Base-by-base conservation (phyloP, 768 basidiomycete genomes). In the Trametes coccinea region DNA sequence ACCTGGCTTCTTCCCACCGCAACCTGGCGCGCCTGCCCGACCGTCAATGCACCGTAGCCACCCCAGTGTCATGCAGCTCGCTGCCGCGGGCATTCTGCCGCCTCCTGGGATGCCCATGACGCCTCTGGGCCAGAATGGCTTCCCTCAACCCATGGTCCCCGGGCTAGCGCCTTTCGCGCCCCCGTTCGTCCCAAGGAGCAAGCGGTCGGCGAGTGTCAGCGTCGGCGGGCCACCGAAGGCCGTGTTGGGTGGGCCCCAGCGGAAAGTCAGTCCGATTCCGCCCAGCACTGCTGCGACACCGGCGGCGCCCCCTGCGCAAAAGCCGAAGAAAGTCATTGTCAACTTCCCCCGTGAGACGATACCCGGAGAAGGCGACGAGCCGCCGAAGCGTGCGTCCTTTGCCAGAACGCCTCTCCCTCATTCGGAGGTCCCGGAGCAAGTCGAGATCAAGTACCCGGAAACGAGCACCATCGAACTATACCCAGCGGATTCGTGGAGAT, bases 221-320 rank as follows among this genome's bases (percentile, higher is more conserved):
- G 84, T 89, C 44, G 92, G 92, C 11, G 92, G 92, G 6, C 92
- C 92, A n/a, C 92, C 92, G 8, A 94, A 93, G 72, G 92, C 92
- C 0, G 82, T 85, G 0, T 76, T 94, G 2, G 92, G 92, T 16
- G 92, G 92, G 0, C 91, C 89, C 11, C 83, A 85, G 47, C 83
- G 89, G 47, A 93, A 90, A 75, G 79, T 86, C 53, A 89, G 86
- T 72, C 90, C 90, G 10, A 74, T 89, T 60, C 81, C 84, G 5
- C 79, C 84, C 0, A 61, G 44, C 9, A 70, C 71, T 13, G 59
- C 65, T 9, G 70, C 73, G 10, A 70, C 71, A 13, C 72, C 74
- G 30, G 62, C 73, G 51, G 45, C 71, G 3, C 53, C 71, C 5
- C 66, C 70, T 3, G 48, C 44, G n/a, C 43, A 61, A 37, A 91